Evolutionary conservation across 2,329 filamentous ascomycete genomes (phyloP).

Genomic region (Pseudovirgaria hyperparasitica): DNA sequence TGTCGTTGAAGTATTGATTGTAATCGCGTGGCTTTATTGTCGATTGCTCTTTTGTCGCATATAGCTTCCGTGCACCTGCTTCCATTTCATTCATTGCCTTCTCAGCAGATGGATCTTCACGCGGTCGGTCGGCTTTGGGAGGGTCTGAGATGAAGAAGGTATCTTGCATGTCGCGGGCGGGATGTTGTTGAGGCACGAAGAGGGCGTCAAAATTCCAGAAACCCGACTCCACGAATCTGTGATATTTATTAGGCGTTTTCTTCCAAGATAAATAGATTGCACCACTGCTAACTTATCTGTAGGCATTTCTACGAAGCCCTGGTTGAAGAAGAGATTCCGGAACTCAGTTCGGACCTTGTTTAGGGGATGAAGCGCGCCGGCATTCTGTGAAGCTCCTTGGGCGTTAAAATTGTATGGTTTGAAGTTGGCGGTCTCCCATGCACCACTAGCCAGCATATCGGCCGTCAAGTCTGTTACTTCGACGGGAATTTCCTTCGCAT

Average conservation of each 20-base stretch:
- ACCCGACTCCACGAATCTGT: slow-evolving; percentile 76
- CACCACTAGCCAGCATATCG: slow-evolving; percentile 77
- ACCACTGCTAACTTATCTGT: slow-evolving; percentile 50
- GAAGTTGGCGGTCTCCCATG: slow-evolving; percentile 87
- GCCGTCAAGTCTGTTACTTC: slow-evolving; percentile 92
- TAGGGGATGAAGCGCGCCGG: slow-evolving; percentile 40
- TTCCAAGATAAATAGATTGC: not conserved
- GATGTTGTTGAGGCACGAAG: slow-evolving; percentile 95
- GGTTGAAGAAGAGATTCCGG: slow-evolving; percentile 96
- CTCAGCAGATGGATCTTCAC: slow-evolving; percentile 40
- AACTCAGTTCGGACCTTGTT: slow-evolving; percentile 96
- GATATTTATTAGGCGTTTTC: slow-evolving; percentile 5
- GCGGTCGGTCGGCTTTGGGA: slow-evolving; percentile 53
- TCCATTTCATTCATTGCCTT: slow-evolving; percentile 37
- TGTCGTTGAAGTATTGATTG: slow-evolving; percentile 76
- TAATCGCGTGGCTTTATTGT: slow-evolving; percentile 50
- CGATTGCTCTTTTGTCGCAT: slow-evolving; percentile 41
- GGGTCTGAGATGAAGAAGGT: slow-evolving; percentile 98
- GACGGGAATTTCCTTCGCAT: slow-evolving; percentile 74
- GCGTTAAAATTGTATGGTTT: slow-evolving; percentile 74
- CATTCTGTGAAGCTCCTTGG: slow-evolving; percentile 48
- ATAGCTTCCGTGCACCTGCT: slow-evolving; percentile 36
- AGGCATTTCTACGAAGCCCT: slow-evolving; percentile 98
- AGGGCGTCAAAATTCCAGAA: slow-evolving; percentile 99
- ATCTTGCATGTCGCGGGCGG: slow-evolving; percentile 91